Base-by-base conservation (phyloP, 345 rosid species). In the Luvunga scandens region DNA sequence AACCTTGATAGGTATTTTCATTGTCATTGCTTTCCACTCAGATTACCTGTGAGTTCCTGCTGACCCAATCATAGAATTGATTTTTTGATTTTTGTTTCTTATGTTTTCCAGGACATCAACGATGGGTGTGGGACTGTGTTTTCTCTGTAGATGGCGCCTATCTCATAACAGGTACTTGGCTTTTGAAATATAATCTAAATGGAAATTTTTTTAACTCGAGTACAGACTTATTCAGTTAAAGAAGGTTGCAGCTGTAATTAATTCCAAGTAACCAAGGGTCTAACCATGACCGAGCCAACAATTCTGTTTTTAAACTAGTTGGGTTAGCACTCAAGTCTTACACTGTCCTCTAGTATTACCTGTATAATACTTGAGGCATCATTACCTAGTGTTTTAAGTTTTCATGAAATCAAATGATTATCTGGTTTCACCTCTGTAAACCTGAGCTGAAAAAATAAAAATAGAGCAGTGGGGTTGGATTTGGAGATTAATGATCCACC, bases 41-140 rank as follows among this genome's bases (percentile, higher is more conserved):
- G 61, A 50, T 28, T 69, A 16, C 61, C 36, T 28, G 66, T 34
- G 70, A 33, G 53, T 83, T 60, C 71, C 64, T 38, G 31, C 38
- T 9, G 60, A 31, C 28, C 31, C 65, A 24, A 30, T 78, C 14
- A 4, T 33, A 48, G 66, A 79, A 10, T 14, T 56, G 27, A 71
- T 45, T 36, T 75, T 14, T 14, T 56, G 16, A 71, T 45, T 36
- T 75, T 14, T 71, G 31, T 72, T 76, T 39, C 21, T 12, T 81
- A 64, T 71, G 66, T 56, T 53, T 24, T 79, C 71, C 84, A 93
- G 99, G 99, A 82, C 99, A 96, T 79, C 89, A 86, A 63, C 94
- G 97, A 69, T 96, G 99, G 98, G 98, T 96, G 1, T 94, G 98
- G 99, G 98, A 96, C 84, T 94, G 98, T 39, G 98, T 94, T 84